Base-by-base conservation (phyloP, 441 rosid species). In the Aleurites moluccanus region DNA sequence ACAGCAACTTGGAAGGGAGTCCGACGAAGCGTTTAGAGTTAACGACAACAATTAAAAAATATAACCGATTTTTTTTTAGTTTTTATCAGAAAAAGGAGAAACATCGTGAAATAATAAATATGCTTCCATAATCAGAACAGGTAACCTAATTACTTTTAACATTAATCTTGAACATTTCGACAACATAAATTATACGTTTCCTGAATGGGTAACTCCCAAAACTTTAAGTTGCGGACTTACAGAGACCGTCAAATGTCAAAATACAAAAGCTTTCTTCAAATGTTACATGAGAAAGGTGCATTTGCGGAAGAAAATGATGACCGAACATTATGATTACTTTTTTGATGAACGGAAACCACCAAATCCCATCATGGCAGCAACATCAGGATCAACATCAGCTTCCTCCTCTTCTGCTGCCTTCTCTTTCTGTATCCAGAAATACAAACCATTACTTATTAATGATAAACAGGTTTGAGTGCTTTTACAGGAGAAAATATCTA, bases 311-410 rank as follows among this genome's bases (percentile, higher is more conserved):
- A 55, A 33, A 14, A 49, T 56, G 38, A 45, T 38, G 60, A 64
- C 30, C 59, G 25, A 47, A 59, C 27, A 40, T 62, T 44, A 23
- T 45, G 25, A 44, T 78, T 80, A 88, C 72, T 91, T 90, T 73
- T 93, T 93, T 4, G 97, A 90, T 35, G 97, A 87, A 49, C 97
- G 85, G 70, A 95, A 95, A 65, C 99, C 96, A 8, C 97, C 98
- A 40, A 95, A 95, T 68, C 99, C 99, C 99, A 95, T 95, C 92
- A 91, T 78, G 71, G 94, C 97, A 55, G 99, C 99, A 79, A 95
- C 91, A 55, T 93, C 97, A 0, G 97, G 91, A 83, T 91, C 97
- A 62, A 87, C 81, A 70, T 95, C 97, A 4, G 87, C 85, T 79
- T 90, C 99, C 80, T 90, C 97, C 77, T 90, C 98, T 71, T 91